Base-by-base conservation (phyloP, 2,329 filamentous ascomycete genomes). In the Scleromitrula shiraiana region DNA sequence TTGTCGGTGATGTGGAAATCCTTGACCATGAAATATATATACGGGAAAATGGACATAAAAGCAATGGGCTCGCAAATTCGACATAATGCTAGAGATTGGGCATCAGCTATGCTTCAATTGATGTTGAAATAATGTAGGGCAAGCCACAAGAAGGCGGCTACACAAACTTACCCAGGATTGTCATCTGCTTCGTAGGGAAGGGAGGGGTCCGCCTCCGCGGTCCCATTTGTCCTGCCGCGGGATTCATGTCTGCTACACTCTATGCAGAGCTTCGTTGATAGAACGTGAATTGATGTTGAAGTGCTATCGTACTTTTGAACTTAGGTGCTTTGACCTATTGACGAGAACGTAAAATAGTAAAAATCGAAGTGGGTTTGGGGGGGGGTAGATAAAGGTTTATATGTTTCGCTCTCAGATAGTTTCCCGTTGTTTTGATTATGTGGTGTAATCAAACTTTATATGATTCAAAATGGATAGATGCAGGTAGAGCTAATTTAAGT, bases 21-120 rank as follows among this genome's bases (percentile, higher is more conserved):
- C 61, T 89, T 76, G 59, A 97, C 85, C 93, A 98, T 97, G 72
- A 86, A 91, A 72, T 95, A 97, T 59, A 95, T 89, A 68, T 97
- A 98, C 1, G 93, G 93, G 65, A 98, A 97, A 59, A 97, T 96
- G 46, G 90, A 96, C 88, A 96, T 97, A 75, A 98, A 97, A 5
- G 93, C 93, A 67, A 98, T 97, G 44, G 93, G 93, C 66, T 98
- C 93, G 74, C 89, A 96, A 72, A 98, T 91, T 63, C 93, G 84
- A 70, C 90, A 95, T 62, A 95, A 76, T 38, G 89, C 90, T 94
- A 32, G 19, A 22, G 15, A 9, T 33, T 15, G 23, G n/a, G 15
- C 15, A 29, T 49, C 7, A 41, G 48, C 27, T 17, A 24, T 9
- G 20, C 17, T 26, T 26, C 26, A 12, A 10, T 20, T 29, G 19